A percentile compares a stretch with the other conserved stretches of the same genome.
Conservation (phyloP, 805 yeast genomes). For the Ogataea zsoltii region DNA sequence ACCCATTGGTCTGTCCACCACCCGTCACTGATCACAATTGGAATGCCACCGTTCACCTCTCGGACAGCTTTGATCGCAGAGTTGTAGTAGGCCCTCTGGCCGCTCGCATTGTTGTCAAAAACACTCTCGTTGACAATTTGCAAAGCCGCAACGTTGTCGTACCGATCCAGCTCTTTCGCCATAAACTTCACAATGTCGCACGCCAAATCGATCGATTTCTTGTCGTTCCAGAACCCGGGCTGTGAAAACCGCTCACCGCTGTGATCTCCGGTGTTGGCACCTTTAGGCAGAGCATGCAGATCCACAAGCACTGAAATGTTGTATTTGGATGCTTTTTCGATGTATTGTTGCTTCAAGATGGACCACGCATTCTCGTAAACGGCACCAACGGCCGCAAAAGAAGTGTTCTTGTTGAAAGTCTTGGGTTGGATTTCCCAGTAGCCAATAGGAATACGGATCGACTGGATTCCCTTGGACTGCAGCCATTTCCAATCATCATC, state of each 20-base stretch:
- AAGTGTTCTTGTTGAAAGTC: conserved; percentile 54
- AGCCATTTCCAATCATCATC: conserved; percentile 85
- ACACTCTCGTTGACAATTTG: conserved; percentile 87
- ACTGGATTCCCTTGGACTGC: conserved; percentile 63
- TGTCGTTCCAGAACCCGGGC: conserved; percentile 65
- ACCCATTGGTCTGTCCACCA: conserved; percentile 89
- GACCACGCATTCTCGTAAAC: conserved; percentile 81
- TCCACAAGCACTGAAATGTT: conserved; percentile 79
- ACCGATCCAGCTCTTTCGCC: conserved; percentile 53
- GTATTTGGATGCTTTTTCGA: conserved; percentile 58
- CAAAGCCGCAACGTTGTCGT: conserved; percentile 75
- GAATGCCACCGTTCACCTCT: conserved; percentile 52
- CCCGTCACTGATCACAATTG: conserved; percentile 85
- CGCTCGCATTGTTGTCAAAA: conserved; percentile 53
- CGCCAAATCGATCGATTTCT: conserved; percentile 44
- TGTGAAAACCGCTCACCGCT: conserved; percentile 65
- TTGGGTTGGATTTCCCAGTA: conserved; percentile 85
- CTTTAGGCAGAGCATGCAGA: conserved; percentile 88
- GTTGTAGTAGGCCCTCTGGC: conserved; percentile 61
- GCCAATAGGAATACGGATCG: conserved; percentile 86
- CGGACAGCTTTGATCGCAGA: conserved; percentile 66
- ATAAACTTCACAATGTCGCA: conserved; percentile 56
- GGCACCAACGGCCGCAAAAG: conserved; percentile 51
- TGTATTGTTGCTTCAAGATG: conserved; percentile 47
- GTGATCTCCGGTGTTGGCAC: conserved; percentile 86